These are phyloP conservation scores for Hypoxylon crocopeplum DNA, from an alignment of 495 filamentous ascomycete genomes.

Conservation along the genomic window DNA sequence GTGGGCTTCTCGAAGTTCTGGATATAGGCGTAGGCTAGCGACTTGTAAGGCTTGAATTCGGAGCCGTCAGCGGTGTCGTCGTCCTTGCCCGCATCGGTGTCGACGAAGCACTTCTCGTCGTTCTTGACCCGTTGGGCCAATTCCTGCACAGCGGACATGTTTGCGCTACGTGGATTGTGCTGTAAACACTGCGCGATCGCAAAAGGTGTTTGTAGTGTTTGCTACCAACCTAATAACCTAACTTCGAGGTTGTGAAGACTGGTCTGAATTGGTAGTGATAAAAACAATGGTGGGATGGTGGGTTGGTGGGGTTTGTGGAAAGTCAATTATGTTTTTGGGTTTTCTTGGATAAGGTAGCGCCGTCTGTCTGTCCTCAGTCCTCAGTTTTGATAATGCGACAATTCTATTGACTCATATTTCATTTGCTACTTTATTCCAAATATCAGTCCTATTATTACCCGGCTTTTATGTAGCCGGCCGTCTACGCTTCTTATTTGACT, in stretches of 20 bases:
- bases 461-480: too few relatives aligned
- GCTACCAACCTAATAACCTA: neutral
- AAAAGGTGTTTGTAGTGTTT: neutral
- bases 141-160: constrained; percentile 48
- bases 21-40: constrained; percentile 76
- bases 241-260: constrained; percentile 8
- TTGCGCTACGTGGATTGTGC: constrained; percentile 7
- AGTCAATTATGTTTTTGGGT: neutral
- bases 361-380: too few relatives aligned
- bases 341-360: neutral
- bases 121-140: constrained; percentile 52
- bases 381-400: too few relatives aligned
- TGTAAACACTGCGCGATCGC: too few relatives aligned
- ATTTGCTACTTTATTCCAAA: neutral
- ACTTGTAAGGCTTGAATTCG: constrained; percentile 79
- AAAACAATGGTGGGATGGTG: constrained; percentile 12
- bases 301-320: constrained; percentile 19
- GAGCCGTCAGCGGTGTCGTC: constrained; percentile 68
- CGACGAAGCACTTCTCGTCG: constrained; percentile 72
- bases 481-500: constrained; percentile 11
- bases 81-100: constrained; percentile 79
- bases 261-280: constrained; percentile 17
- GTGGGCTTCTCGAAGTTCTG: constrained; percentile 68
- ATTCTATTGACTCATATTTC: too few relatives aligned
- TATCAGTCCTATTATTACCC: neutral